phyloP scores from a whole-genome alignment of 1,284 basidiomycete genomes.

The Cystobasidium slooffiae region DNA sequence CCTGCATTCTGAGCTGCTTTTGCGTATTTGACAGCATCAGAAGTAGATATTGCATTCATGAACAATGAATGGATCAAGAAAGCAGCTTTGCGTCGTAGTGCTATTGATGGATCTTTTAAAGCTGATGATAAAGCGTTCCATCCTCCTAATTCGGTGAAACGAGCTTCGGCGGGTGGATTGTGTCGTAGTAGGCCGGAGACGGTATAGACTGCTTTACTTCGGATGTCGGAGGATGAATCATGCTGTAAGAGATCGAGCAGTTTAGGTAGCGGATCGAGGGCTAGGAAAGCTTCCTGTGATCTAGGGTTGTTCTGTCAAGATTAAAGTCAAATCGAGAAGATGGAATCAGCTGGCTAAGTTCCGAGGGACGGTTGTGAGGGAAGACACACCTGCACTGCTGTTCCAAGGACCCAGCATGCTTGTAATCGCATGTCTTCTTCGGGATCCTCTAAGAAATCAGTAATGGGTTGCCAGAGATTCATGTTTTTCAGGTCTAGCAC shows the following conservation, averaged over 20 bases:
- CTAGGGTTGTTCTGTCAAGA: conserved; percentile 78
- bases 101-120: conserved; percentile 74
- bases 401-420: conserved; percentile 89
- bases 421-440: conserved; percentile 71
- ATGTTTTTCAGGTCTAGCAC: conserved; percentile 76
- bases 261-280: conserved; percentile 69
- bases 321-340: background rate
- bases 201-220: conserved; percentile 84
- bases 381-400: conserved; percentile 67
- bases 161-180: conserved; percentile 69
- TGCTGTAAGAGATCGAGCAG: conserved; percentile 68
- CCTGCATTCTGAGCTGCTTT: conserved; percentile 21
- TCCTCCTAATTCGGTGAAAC: conserved; percentile 67
- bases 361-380: background rate
- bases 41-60: conserved; percentile 59
- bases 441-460: conserved; percentile 67
- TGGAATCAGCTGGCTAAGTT: background rate
- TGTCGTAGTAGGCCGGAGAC: conserved; percentile 85
- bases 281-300: conserved; percentile 74
- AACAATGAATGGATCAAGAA: conserved; percentile 84
- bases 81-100: conserved; percentile 77
- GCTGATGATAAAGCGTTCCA: conserved; percentile 70
- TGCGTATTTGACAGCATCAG: conserved; percentile 1
- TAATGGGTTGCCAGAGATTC: conserved; percentile 82
- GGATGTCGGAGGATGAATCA: conserved; percentile 61